phyloP scores from a whole-genome alignment of 2,329 filamentous ascomycete genomes.

The Aureobasidium sp. region DNA sequence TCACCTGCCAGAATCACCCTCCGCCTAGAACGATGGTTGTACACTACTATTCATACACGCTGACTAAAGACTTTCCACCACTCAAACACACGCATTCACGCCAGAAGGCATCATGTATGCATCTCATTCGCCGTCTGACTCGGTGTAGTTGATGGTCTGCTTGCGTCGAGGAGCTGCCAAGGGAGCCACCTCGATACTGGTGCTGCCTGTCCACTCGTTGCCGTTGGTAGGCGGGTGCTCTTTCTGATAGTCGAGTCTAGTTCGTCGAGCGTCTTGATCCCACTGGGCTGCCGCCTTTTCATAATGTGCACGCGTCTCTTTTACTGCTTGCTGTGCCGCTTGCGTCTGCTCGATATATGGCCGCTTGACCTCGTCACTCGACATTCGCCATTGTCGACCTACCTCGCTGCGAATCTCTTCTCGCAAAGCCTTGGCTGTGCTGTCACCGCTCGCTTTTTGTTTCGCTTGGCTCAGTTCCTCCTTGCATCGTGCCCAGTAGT shows the following conservation, averaged over 20 bases:
- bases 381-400: constrained; percentile 84
- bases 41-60: constrained; percentile 1
- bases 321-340: constrained; percentile 58
- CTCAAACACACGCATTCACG: neutral
- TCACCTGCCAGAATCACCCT: too few species aligned
- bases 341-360: constrained; percentile 71
- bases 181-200: constrained; percentile 7
- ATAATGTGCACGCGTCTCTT: constrained; percentile 49
- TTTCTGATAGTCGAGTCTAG: constrained; percentile 29
- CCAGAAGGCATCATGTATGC: neutral
- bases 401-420: constrained; percentile 76
- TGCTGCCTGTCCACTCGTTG: constrained; percentile 1
- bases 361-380: constrained; percentile 57
- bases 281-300: constrained; percentile 57
- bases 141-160: constrained; percentile 5
- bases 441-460: constrained; percentile 53
- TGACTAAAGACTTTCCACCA: constrained; percentile 7
- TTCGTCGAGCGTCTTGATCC: constrained; percentile 55
- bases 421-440: constrained; percentile 56
- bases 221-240: constrained; percentile 9
- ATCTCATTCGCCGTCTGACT: neutral
- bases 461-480: constrained; percentile 60
- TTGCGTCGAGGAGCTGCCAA: constrained; percentile 1
- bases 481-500: constrained; percentile 54
- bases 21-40: neutral